Conservation (phyloP, 805 yeast genomes). For the Kuraishia capsulata region DNA sequence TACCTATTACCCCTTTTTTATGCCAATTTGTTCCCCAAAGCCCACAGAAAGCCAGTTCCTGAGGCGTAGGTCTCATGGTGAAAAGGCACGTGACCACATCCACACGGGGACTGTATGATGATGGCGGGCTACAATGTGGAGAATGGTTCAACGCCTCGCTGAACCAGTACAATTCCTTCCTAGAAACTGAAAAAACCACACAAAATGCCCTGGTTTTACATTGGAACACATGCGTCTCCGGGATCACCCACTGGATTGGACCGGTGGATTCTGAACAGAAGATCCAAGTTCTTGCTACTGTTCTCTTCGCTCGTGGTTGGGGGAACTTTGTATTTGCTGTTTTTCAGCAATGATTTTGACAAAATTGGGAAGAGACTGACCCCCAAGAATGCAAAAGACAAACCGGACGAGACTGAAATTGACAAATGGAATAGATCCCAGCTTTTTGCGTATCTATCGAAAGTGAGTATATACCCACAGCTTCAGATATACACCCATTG, state of each 20-base stretch:
- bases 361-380: constrained; percentile 1
- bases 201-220: not conserved
- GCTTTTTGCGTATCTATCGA: constrained; percentile 4
- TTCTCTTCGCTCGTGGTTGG: constrained; percentile 6
- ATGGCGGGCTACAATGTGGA: no score
- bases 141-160: no score
- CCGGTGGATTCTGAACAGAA: not conserved
- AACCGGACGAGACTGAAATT: not conserved
- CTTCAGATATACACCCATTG: not conserved
- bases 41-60: no score
- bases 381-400: not conserved
- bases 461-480: constrained; percentile 3
- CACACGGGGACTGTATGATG: no score
- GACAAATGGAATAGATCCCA: constrained; percentile 4
- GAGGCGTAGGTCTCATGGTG: no score
- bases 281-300: constrained; percentile 3
- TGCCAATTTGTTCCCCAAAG: no score
- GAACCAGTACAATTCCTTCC: no score
- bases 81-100: no score
- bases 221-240: not conserved
- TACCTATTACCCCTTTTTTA: no score
- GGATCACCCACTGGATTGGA: constrained; percentile 1
- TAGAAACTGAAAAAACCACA: not conserved
- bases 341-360: constrained; percentile 1
- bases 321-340: constrained; percentile 6